Evolutionary conservation across 2,329 filamentous ascomycete genomes (phyloP).

Genomic region (Aspergillus sp.): DNA sequence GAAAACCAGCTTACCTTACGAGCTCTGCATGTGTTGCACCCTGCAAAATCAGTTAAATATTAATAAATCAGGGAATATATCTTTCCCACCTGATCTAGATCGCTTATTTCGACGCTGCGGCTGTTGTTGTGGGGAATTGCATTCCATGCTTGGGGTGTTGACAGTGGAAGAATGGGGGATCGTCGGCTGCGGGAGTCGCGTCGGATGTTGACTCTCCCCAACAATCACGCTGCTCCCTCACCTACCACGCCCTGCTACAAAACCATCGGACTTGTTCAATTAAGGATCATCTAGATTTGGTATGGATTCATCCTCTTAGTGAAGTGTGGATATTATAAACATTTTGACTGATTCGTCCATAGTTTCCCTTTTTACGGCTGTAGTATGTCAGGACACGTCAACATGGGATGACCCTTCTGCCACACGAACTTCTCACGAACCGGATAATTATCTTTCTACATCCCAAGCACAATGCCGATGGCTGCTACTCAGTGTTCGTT

Average conservation of each 20-base stretch:
- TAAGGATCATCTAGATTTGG: neutral
- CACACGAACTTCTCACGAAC: neutral
- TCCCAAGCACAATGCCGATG: neutral
- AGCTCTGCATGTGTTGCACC: slow-evolving; percentile 8
- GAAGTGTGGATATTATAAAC: neutral
- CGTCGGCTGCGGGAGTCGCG: slow-evolving; percentile 9
- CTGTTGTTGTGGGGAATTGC: neutral
- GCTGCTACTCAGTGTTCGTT: neutral
- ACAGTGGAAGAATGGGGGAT: neutral
- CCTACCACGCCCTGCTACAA: neutral
- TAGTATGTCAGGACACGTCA: neutral
- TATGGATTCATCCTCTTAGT: neutral
- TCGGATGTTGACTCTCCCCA: neutral
- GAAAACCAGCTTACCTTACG: slow-evolving; percentile 3
- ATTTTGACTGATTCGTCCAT: neutral
- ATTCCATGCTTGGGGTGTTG: neutral
- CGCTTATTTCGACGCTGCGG: neutral
- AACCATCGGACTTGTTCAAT: neutral
- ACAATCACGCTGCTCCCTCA: neutral
- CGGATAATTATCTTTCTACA: neutral
- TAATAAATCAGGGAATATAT: neutral
- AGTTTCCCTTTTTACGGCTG: neutral
- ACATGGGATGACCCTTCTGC: neutral
- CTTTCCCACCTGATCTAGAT: slow-evolving; percentile 1
- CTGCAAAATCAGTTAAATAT: neutral